Base-by-base conservation (phyloP, 345 rosid genomes). In the Carallia pectinifolia region DNA sequence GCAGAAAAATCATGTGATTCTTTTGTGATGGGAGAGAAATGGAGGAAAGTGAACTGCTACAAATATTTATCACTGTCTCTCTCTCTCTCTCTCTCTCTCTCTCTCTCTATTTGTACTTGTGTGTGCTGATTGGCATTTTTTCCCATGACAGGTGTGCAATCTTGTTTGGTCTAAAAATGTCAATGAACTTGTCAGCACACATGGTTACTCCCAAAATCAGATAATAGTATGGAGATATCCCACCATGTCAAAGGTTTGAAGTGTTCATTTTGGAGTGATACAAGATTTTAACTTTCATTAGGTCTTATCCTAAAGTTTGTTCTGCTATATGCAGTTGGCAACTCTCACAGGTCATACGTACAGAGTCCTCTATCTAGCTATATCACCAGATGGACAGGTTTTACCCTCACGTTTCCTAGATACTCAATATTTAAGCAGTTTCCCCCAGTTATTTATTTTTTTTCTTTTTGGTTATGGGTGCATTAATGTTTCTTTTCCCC, bases 301-400 rank as follows among this genome's bases (percentile, higher is more conserved):
- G 10, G 12, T 70, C 55, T 33, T 36, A 10, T 58, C 64, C 53
- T 65, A 64, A 69, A 13, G 12, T 58, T 68, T 39, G 38, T 75
- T 73, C 56, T 73, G 48, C 58, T 62, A 5, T 8, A 19, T 82
- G 77, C 88, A 96, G 99, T 80, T 96, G 84, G 99, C 96, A 62
- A 90, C 96, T 68, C 99, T 96, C 31, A 96, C 97, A 0, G 99
- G 98, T 23, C 99, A 96, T 72, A 77, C 99, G 16, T 89, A 74
- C 69, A 83, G 99, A 68, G 99, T 96, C 69, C 98, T 96, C 69
- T 96, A 90, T 83, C 99, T 96, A 76, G 99, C 99, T 9, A 90
- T 92, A 62, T 96, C 99, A 68, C 99, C 99, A 1, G 99, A 96
- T 71, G 99, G 99, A 75, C 98, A 96, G 96, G 99, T 92, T 83